phyloP scores from a whole-genome alignment of 73 alveolate genomes.

The Tetrahymena elliotti region DNA sequence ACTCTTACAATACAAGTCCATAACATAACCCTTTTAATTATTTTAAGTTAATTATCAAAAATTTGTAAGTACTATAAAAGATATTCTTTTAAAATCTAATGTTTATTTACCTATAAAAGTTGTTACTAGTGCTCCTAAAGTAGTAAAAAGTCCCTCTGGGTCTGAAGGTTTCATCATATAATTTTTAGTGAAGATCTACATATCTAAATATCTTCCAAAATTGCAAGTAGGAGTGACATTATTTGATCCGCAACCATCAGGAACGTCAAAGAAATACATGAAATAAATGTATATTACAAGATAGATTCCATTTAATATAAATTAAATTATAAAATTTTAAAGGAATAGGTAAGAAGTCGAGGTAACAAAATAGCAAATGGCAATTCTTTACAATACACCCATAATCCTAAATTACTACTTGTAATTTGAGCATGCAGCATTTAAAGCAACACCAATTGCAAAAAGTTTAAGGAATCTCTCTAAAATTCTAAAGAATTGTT shows the following conservation, averaged over 20 bases:
- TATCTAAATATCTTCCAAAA: neutral
- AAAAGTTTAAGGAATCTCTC: neutral
- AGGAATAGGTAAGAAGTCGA: neutral
- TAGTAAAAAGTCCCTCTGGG: slow-evolving; percentile 2
- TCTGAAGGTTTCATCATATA: slow-evolving; percentile 1
- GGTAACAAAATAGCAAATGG: neutral
- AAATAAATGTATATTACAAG: neutral
- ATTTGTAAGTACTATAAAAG: neutral
- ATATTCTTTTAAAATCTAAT: neutral
- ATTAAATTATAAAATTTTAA: neutral
- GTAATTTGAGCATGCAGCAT: neutral
- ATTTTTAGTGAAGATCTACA: neutral
- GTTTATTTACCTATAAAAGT: neutral
- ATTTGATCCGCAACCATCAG: neutral
- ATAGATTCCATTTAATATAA: neutral
- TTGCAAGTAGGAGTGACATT: neutral
- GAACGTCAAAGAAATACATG: neutral
- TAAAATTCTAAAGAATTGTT: neutral
- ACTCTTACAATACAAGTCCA: neutral
- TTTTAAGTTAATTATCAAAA: neutral
- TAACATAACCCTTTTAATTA: neutral
- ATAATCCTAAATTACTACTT: neutral
- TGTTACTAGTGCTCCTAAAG: neutral
- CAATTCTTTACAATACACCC: slow-evolving; percentile 1
- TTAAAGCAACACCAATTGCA: neutral